Percentiles rank a stretch among this genome's conserved stretches.
Conservation (phyloP, 192 early-diverging fungal genomes). For the Entomortierella parvispora region DNA sequence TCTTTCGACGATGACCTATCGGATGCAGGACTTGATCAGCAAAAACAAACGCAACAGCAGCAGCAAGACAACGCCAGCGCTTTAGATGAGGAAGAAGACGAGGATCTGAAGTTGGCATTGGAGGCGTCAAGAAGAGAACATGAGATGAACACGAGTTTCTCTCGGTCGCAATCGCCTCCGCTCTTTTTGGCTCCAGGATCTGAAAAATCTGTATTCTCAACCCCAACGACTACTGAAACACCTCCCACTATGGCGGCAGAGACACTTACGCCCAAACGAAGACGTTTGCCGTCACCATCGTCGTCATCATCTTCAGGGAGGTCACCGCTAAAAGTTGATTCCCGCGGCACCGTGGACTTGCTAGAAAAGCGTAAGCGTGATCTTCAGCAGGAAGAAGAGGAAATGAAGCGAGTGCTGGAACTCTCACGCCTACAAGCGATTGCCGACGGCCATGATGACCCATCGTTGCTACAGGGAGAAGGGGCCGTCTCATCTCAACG, state of each 20-base stretch:
- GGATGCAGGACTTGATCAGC: conserved; percentile 10
- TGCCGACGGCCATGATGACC: conserved; percentile 29
- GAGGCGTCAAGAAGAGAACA: conserved; percentile 21
- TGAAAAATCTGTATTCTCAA: background rate
- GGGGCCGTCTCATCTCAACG: background rate
- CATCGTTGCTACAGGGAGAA: too few species aligned
- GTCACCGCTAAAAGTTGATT: too few species aligned
- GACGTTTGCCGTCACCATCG: background rate
- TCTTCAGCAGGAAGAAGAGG: conserved; percentile 40
- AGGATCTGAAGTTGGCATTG: conserved; percentile 14
- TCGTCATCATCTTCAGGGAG: background rate
- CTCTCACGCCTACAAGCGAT: conserved; percentile 37
- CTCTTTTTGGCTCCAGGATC: background rate
- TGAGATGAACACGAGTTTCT: background rate
- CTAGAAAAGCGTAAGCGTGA: conserved; percentile 26
- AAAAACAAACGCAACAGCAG: background rate
- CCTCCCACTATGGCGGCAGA: too few species aligned
- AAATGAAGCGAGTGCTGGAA: conserved; percentile 44
- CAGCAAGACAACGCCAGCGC: too few species aligned
- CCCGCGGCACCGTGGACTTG: conserved; percentile 16
- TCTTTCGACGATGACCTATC: conserved; percentile 1
- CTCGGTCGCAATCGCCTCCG: background rate
- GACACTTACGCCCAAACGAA: background rate
- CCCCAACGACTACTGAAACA: too few species aligned
- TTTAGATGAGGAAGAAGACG: conserved; percentile 10